A percentile compares a stretch with the other conserved stretches of the same genome.
Conservation (phyloP, 225 moss, liverwort and hornwort genomes). For the Thuidium tamariscinum region DNA sequence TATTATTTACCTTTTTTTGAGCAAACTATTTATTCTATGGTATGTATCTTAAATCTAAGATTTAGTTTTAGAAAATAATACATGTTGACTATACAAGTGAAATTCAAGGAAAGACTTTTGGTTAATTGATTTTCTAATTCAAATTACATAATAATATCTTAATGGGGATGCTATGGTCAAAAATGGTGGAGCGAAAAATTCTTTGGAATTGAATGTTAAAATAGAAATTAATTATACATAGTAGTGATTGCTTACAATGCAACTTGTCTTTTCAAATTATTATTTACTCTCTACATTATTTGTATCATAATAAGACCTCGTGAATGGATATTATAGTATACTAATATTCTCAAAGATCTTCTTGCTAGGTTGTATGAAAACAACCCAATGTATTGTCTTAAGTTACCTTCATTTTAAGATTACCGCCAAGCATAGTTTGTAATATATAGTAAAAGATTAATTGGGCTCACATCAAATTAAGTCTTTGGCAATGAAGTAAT, state of each 20-base stretch:
- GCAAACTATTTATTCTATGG: rapidly evolving
- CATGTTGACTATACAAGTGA: rapidly evolving
- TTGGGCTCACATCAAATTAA: neutral
- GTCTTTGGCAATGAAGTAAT: neutral
- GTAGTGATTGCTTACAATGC: too few species aligned
- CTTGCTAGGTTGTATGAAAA: neutral
- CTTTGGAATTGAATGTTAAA: too few species aligned
- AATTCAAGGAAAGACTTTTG: neutral
- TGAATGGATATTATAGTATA: neutral
- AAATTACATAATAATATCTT: neutral
- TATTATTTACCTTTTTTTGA: neutral
- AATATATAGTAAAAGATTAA: neutral
- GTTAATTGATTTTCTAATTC: neutral
- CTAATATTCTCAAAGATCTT: neutral
- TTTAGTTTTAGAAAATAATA: neutral
- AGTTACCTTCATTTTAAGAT: neutral
- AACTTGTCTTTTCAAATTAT: too few species aligned
- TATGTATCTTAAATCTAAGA: neutral
- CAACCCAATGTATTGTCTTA: rapidly evolving
- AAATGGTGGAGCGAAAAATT: too few species aligned
- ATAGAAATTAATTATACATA: too few species aligned
- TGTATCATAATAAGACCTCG: rapidly evolving
- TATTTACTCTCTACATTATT: too few species aligned
- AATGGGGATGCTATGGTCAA: too few species aligned
- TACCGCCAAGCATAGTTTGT: neutral